A percentile compares a stretch with the other conserved stretches of the same genome.
Conservation (phyloP, 305 asterid genomes). For the Fraxinus baroniana region DNA sequence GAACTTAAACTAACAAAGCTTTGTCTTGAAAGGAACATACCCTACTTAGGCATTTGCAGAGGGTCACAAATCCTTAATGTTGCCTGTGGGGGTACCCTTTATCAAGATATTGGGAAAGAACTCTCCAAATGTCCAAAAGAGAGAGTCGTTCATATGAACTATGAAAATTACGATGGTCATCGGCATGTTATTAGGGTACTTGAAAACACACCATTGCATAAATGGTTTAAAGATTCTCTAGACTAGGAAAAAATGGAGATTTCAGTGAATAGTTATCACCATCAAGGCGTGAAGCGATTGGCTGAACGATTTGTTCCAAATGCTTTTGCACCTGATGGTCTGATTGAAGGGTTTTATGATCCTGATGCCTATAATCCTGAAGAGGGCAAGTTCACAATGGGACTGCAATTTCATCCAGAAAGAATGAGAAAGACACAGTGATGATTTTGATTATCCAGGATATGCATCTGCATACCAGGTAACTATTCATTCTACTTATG, state of each 20-base stretch:
- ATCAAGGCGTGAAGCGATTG: constrained; percentile 79
- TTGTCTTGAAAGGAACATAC: constrained; percentile 72
- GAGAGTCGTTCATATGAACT: background rate
- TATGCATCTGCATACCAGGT: constrained; percentile 78
- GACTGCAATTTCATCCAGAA: constrained; percentile 90
- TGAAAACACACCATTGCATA: constrained; percentile 58
- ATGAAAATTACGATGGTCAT: too few relatives aligned
- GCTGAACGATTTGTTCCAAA: constrained; percentile 80
- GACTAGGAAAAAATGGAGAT: constrained; percentile 45
- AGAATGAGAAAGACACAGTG: constrained; percentile 59
- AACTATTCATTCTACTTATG: background rate
- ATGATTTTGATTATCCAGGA: constrained; percentile 76
- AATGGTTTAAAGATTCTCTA: constrained; percentile 64
- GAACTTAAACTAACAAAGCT: constrained; percentile 29
- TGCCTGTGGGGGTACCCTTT: constrained; percentile 82
- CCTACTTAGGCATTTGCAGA: constrained; percentile 76
- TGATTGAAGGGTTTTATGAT: constrained; percentile 51
- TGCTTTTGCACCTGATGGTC: constrained; percentile 87
- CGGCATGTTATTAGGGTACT: constrained; percentile 29
- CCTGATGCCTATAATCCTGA: constrained; percentile 52
- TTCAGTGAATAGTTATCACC: constrained; percentile 82
- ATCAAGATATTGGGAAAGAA: constrained; percentile 67
- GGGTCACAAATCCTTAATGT: constrained; percentile 85
- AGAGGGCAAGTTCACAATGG: constrained; percentile 89
- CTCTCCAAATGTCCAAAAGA: constrained; percentile 21